Percentiles rank a stretch among this genome's conserved stretches.
phyloP scores from a whole-genome alignment of 164 flowering plant species.

The Vitis rotundifolia region DNA sequence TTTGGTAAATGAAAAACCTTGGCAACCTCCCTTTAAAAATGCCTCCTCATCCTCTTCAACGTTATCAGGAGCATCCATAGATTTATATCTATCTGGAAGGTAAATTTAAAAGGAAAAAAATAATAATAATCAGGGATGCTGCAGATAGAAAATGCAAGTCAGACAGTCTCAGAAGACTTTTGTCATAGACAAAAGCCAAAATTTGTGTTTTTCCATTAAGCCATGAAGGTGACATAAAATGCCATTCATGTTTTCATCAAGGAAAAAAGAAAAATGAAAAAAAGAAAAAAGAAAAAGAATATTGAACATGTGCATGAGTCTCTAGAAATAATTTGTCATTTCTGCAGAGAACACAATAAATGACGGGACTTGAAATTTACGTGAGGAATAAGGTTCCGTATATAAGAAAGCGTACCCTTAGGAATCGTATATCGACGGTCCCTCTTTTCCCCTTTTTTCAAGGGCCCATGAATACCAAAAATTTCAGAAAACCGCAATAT shows the following conservation, averaged over 20 bases:
- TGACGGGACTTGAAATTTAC: not conserved
- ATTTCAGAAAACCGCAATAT: constrained; percentile 92
- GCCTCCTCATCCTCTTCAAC: constrained; percentile 92
- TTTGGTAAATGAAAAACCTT: constrained; percentile 27
- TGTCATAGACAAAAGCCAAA: too few relatives aligned
- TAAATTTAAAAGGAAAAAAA: not conserved
- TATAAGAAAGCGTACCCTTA: constrained; percentile 47
- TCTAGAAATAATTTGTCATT: too few relatives aligned
- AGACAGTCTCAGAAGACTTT: too few relatives aligned
- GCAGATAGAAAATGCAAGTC: too few relatives aligned
- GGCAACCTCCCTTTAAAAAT: constrained; percentile 51
- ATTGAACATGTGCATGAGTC: not conserved
- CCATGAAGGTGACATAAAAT: too few relatives aligned
- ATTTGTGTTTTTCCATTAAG: too few relatives aligned
- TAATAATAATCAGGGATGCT: not conserved
- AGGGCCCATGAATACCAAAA: constrained; percentile 71
- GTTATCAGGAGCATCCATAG: constrained; percentile 42
- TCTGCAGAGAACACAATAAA: not conserved
- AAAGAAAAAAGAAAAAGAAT: not conserved
- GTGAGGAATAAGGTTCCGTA: not conserved
- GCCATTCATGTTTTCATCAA: too few relatives aligned
- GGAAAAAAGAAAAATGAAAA: not conserved
- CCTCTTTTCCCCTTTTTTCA: constrained; percentile 54
- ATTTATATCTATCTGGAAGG: constrained; percentile 58
- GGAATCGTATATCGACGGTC: constrained; percentile 45